Base-by-base conservation (phyloP, 1,139 yeast species). In the Suhomyces guaymorum region DNA sequence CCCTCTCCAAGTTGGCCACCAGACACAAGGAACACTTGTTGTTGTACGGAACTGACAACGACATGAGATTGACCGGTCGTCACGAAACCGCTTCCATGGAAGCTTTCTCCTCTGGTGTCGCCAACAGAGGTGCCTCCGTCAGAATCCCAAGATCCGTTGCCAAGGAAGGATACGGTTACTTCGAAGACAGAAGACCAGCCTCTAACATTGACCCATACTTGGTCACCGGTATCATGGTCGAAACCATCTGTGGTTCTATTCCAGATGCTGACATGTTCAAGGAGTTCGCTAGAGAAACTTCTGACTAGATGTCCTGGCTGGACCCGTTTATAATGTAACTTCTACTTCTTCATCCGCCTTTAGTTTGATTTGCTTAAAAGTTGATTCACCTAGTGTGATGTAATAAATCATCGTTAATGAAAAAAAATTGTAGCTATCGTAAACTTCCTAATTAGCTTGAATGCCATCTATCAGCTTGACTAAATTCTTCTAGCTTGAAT, bases 171-270 rank as follows among this genome's bases (percentile, higher is more conserved):
- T 88, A 69, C 70, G 98, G 98, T 46, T 92, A 92, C 81, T 92
- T 92, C 58, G 98, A 92, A 78, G 98, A 92, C 74, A 88, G 98
- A 78, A 89, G 98, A 75, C 98, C 97, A 44, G 98, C 98, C 52
- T 90, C 97, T 46, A 92, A 92, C 82, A 92, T 92, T 57, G 98
- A 92, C 69, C 97, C 98, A 53, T 92, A 92, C 75, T 80, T 90
- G 68, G 97, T 92, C 49, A 89, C 97, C 41, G 98, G 97, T 76
- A 89, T 92, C 61, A 87, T 92, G 83, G 86, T 86, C 56, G 98
- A 92, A 77, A 90, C 97, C 55, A 82, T 92, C 52, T 86, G 94
- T 67, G 97, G 97, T 64, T 78, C 95, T 41, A 86, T 90, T 58
- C 90, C 94, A 43, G 95, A 87, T 60, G 96, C 96, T 61, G 96